A percentile compares a stretch with the other conserved stretches of the same genome.
Conservation (phyloP, 331 rosid genomes). For the Prunus yedoensis region DNA sequence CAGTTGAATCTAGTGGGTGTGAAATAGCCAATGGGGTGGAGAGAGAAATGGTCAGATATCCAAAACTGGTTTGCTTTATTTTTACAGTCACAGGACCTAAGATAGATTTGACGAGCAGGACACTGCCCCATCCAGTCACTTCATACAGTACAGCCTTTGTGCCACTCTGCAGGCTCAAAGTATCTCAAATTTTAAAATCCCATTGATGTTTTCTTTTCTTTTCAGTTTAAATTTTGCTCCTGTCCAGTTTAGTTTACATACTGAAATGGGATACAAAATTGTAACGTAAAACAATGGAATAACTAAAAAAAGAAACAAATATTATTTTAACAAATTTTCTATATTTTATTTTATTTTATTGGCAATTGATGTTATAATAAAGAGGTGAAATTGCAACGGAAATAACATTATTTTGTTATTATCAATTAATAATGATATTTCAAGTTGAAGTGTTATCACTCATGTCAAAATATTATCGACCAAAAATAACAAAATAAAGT, state of each 20-base stretch:
- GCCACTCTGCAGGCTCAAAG: constrained; percentile 37
- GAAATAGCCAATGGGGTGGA: constrained; percentile 25
- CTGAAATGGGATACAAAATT: not conserved
- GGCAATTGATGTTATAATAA: constrained; percentile 19
- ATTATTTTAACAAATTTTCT: not conserved
- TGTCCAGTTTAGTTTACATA: constrained; percentile 22
- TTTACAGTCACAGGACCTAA: constrained; percentile 38
- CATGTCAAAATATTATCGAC: accelerated
- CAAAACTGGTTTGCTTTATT: constrained; percentile 33
- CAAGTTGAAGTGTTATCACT: accelerated
- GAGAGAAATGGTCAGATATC: constrained; percentile 16
- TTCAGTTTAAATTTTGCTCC: constrained; percentile 22
- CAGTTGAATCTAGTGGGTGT: constrained; percentile 42
- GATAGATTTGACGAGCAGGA: constrained; percentile 70
- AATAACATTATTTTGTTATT: no score
- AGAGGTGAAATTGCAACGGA: not conserved
- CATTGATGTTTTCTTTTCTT: not conserved
- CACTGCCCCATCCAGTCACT: constrained; percentile 78
- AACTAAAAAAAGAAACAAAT: not conserved
- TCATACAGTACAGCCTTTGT: constrained; percentile 62
- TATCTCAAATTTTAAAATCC: constrained; percentile 17
- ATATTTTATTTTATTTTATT: not conserved
- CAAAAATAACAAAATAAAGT: accelerated
- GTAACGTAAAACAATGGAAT: not conserved
- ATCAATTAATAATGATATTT: accelerated